Evolutionary conservation across 2,329 filamentous ascomycete species (phyloP).

Genomic region (Gyromitra esculenta): DNA sequence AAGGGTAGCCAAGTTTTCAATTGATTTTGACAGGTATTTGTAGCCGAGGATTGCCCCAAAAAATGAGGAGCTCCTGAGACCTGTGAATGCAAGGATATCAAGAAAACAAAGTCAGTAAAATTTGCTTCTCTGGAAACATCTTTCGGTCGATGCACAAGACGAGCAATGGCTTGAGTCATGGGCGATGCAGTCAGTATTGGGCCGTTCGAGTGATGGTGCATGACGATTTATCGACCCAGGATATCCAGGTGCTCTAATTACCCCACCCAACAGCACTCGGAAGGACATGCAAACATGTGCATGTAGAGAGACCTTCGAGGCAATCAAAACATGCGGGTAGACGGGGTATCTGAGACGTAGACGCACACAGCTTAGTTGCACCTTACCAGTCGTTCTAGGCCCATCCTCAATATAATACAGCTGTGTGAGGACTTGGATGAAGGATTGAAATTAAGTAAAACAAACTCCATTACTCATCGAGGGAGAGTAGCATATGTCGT

Average conservation of each 20-base stretch:
- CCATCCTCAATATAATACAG: background rate
- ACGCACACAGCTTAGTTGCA: background rate
- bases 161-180: conserved; percentile 6
- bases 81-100: conserved; percentile 14
- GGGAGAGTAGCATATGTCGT: background rate
- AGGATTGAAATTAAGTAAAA: background rate
- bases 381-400: background rate
- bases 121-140: conserved; percentile 18
- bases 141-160: background rate
- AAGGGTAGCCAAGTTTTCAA: conserved; percentile 33
- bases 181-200: background rate
- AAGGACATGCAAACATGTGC: conserved; percentile 7
- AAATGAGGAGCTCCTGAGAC: conserved; percentile 37
- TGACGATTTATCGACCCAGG: conserved; percentile 8
- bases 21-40: background rate
- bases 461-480: background rate
- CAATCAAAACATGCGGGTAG: conserved; percentile 6
- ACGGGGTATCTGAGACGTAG: background rate
- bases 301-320: conserved; percentile 10
- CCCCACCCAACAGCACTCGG: conserved; percentile 7
- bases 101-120: conserved; percentile 17
- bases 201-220: conserved; percentile 30
- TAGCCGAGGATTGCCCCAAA: conserved; percentile 25
- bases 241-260: background rate
- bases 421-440: background rate